Evolutionary conservation across 306 rosid species (phyloP), one percentile per base, ranked within the genome.

Genomic region (Comarum palustre): DNA sequence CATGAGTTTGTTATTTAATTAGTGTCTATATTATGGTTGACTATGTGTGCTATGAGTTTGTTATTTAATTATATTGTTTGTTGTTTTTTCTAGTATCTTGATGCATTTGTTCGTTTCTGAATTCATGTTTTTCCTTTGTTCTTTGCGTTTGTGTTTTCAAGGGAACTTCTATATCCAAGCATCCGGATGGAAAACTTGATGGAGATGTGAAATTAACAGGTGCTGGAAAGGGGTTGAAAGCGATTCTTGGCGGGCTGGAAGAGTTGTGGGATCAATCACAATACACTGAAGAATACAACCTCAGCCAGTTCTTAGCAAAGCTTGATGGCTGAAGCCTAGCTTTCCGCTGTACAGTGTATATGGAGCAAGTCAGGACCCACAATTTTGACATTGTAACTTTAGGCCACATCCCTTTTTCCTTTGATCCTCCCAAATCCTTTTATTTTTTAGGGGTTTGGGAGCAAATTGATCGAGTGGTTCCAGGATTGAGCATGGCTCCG

Each of bases 231-330:
- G 96, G 98, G 55, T 73, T 94, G 78, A 94, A 94, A 86, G 87
- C 97, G 68, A 85, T 94, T 67, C 98, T 91, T 20, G 97, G 97
- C 59, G 95, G 97, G 79, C 85, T 94, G 71, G 98, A 86, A 73
- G 98, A 94, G 79, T 90, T 91, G 31, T 94, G 98, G 98, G 98
- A 91, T 81, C 90, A 91, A 51, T 91, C 98, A 34, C 98, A 94
- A 42, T 94, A 94, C 83, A 81, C 92, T 4, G 97, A 94, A 73
- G 98, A 93, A 81, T 94, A 91, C 95, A 86, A 89, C 81, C 87
- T 94, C 51, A 89, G 71, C 76, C 96, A 91, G 52, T 94, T 94
- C 78, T 84, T 94, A 70, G 87, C 96, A 45, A 94, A 90, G 90
- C 98, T 94, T 39, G 92, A 88, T 72, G 97, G 97, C 78, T 94